Percentiles rank a stretch among this genome's conserved stretches.
phyloP scores from a whole-genome alignment of 176 grass and related monocot genomes.

The Triticum turgidum region DNA sequence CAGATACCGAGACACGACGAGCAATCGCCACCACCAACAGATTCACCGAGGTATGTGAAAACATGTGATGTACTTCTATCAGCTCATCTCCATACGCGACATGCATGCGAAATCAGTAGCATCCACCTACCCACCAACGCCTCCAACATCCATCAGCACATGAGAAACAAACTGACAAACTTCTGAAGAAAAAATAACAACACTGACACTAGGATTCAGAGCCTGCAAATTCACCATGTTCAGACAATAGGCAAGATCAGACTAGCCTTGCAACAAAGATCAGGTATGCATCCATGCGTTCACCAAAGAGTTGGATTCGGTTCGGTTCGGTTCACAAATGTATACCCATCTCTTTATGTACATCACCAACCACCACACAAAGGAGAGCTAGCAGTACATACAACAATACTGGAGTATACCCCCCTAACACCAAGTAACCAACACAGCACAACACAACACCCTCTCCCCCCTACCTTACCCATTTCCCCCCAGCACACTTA shows the following conservation, averaged over 20 bases:
- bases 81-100: not conserved
- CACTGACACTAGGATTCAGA: not conserved
- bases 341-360: conserved; percentile 61
- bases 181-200: not conserved
- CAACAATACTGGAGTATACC: conserved; percentile 46
- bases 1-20: not conserved
- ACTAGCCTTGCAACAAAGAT: conserved; percentile 7
- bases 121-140: not conserved
- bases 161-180: not conserved
- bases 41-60: not conserved
- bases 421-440: conserved; percentile 42
- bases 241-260: not conserved
- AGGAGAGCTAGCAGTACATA: conserved; percentile 40
- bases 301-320: not conserved
- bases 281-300: conserved; percentile 35
- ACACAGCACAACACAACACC: not conserved
- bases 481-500: conserved; percentile 28
- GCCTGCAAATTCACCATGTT: not conserved
- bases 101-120: not conserved
- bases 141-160: not conserved
- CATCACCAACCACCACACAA: conserved; percentile 43
- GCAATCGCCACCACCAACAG: not conserved
- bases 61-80: not conserved
- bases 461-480: conserved; percentile 14
- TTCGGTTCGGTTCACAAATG: conserved; percentile 35